Percentiles rank a stretch among this genome's conserved stretches.
Conservation (phyloP, 345 rosid genomes). For the Camelina neglecta region DNA sequence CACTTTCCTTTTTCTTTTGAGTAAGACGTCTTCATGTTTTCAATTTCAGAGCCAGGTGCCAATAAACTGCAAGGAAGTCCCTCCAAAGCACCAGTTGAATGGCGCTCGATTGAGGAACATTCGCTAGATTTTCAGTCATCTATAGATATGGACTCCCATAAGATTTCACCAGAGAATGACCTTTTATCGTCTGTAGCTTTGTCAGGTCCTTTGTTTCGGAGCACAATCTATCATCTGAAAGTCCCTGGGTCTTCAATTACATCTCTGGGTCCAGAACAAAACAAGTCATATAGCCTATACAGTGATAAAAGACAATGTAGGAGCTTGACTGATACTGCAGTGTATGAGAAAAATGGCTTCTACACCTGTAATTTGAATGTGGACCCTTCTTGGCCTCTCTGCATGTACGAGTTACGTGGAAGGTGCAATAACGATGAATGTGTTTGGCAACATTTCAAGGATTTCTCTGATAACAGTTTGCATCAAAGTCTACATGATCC, state of each 20-base stretch:
- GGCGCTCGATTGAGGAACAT: slow-evolving; percentile 32
- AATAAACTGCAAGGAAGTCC: slow-evolving; percentile 47
- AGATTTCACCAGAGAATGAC: slow-evolving; percentile 39
- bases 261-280: slow-evolving; percentile 42
- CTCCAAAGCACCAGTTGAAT: slow-evolving; percentile 46
- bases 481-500: slow-evolving; percentile 43
- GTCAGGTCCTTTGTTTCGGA: slow-evolving; percentile 53
- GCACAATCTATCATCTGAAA: slow-evolving; percentile 64
- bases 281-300: slow-evolving; percentile 39
- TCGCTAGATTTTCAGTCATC: slow-evolving; percentile 33
- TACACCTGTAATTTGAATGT: slow-evolving; percentile 57
- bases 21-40: slow-evolving; percentile 20
- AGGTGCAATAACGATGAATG: slow-evolving; percentile 95
- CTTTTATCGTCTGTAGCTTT: slow-evolving; percentile 36
- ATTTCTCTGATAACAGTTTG: slow-evolving; percentile 49
- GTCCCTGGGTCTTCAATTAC: slow-evolving; percentile 39
- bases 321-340: slow-evolving; percentile 39
- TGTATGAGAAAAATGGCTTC: slow-evolving; percentile 52
- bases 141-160: slow-evolving; percentile 44
- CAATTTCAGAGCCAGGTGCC: slow-evolving; percentile 49
- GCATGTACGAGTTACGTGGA: slow-evolving; percentile 95
- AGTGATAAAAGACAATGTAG: slow-evolving; percentile 44
- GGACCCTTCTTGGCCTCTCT: slow-evolving; percentile 86
- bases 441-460: slow-evolving; percentile 89
- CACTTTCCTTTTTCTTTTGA: slow-evolving; percentile 9